Conservation (phyloP, 352 stramenopile genomes). For the Phytophthora cactorum region DNA sequence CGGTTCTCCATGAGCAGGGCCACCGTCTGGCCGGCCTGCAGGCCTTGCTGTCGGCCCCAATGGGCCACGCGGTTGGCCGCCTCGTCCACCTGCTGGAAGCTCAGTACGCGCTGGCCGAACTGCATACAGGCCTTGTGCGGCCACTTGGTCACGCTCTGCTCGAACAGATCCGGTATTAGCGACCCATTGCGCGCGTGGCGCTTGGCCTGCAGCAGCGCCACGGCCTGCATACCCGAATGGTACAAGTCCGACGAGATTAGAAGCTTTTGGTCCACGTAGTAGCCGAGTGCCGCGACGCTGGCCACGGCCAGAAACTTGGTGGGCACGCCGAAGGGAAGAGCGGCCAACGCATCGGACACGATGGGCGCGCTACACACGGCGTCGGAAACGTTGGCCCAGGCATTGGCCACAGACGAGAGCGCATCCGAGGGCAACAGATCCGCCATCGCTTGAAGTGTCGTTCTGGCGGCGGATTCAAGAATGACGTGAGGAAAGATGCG, state of each 20-base stretch:
- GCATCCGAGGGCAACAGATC: slow-evolving; percentile 18
- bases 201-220: slow-evolving; percentile 53
- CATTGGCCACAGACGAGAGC: slow-evolving; percentile 15
- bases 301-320: slow-evolving; percentile 60
- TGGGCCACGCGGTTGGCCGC: slow-evolving; percentile 77
- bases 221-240: slow-evolving; percentile 42
- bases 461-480: background rate
- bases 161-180: slow-evolving; percentile 68
- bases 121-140: slow-evolving; percentile 68
- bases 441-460: slow-evolving; percentile 14
- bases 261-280: slow-evolving; percentile 62
- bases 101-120: slow-evolving; percentile 55
- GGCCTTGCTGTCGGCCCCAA: slow-evolving; percentile 60
- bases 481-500: background rate
- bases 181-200: slow-evolving; percentile 38
- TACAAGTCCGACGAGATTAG: slow-evolving; percentile 64
- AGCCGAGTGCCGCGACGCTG: slow-evolving; percentile 44
- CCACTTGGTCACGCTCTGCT: slow-evolving; percentile 58
- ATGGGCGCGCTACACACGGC: slow-evolving; percentile 13
- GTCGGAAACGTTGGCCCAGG: slow-evolving; percentile 20
- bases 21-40: slow-evolving; percentile 70
- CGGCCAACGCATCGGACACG: slow-evolving; percentile 27
- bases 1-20: slow-evolving; percentile 89
- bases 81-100: slow-evolving; percentile 70
- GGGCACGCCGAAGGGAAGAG: slow-evolving; percentile 26